Evolutionary conservation across 495 filamentous ascomycete species (phyloP).

Genomic region (Talaromyces liani): DNA sequence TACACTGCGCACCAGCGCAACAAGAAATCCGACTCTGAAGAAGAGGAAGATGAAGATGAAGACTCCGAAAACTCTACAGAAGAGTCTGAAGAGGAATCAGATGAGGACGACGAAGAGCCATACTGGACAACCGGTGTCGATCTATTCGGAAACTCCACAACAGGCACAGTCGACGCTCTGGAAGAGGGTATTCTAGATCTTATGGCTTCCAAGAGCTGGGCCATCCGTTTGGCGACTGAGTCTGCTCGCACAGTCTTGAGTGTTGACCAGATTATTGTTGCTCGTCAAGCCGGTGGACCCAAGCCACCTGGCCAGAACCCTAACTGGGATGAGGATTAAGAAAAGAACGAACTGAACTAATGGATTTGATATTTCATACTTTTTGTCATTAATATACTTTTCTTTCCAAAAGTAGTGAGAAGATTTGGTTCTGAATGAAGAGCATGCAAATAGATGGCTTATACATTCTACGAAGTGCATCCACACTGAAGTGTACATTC

Average conservation of each 20-base stretch:
- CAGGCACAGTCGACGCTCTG: constrained; percentile 78
- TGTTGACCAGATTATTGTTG: constrained; percentile 98
- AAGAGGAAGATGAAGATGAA: neutral
- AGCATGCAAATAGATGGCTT: neutral
- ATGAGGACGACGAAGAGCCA: constrained; percentile 45
- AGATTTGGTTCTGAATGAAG: neutral
- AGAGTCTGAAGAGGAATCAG: constrained; percentile 22
- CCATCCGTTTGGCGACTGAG: constrained; percentile 93
- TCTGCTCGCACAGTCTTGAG: constrained; percentile 89
- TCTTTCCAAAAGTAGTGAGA: neutral
- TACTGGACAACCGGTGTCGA: constrained; percentile 90
- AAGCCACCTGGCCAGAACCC: constrained; percentile 93
- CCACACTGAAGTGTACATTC: neutral
- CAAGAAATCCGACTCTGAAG: constrained; percentile 7
- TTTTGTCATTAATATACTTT: constrained; percentile 2
- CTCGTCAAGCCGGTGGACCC: constrained; percentile 92
- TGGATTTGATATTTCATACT: neutral
- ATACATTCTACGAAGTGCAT: neutral
- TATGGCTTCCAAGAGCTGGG: constrained; percentile 85
- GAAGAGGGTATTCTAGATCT: constrained; percentile 91
- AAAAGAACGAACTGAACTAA: neutral
- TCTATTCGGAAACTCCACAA: constrained; percentile 74
- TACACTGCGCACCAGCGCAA: constrained; percentile 83
- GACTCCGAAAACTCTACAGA: constrained; percentile 20
- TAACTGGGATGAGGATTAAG: constrained; percentile 96